A percentile compares a stretch with the other conserved stretches of the same genome.
Evolutionary conservation across 495 filamentous ascomycete genomes (phyloP).

Genomic region (Platismatia glauca): DNA sequence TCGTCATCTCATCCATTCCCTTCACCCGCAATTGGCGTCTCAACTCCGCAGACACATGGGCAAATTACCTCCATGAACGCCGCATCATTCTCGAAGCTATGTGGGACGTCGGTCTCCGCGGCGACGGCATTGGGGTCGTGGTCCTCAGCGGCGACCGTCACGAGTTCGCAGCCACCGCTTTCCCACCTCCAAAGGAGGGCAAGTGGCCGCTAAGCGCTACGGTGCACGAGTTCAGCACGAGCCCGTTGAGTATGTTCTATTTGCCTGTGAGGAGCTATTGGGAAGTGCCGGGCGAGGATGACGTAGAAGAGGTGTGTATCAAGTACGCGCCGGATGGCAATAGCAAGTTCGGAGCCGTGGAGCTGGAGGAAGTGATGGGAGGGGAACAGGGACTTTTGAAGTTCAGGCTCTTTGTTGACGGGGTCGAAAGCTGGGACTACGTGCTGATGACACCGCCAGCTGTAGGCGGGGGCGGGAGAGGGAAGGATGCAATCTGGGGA

Average conservation of each 20-base stretch:
- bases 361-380: conserved; percentile 47
- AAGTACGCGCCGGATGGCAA: conserved; percentile 86
- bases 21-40: conserved; percentile 96
- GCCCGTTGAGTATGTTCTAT: conserved; percentile 88
- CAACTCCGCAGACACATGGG: conserved; percentile 82
- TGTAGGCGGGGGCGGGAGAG: conserved; percentile 33
- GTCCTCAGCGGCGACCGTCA: conserved; percentile 85
- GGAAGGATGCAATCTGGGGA: conserved; percentile 10
- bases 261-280: conserved; percentile 73
- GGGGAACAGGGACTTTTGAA: conserved; percentile 52
- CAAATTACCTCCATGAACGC: conserved; percentile 74
- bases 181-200: conserved; percentile 56
- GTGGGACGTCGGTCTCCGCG: conserved; percentile 61
- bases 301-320: conserved; percentile 66
- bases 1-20: conserved; percentile 76
- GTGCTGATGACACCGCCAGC: conserved; percentile 44
- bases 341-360: conserved; percentile 84
- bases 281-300: conserved; percentile 43
- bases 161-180: conserved; percentile 87
- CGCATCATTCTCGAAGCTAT: conserved; percentile 74
- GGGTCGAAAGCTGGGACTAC: conserved; percentile 58
- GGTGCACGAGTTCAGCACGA: conserved; percentile 80
- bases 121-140: conserved; percentile 67
- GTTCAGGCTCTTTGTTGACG: conserved; percentile 64
- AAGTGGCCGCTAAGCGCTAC: conserved; percentile 50